Conservation (phyloP, 2,329 filamentous ascomycete species). For the Boeremia exigua region DNA sequence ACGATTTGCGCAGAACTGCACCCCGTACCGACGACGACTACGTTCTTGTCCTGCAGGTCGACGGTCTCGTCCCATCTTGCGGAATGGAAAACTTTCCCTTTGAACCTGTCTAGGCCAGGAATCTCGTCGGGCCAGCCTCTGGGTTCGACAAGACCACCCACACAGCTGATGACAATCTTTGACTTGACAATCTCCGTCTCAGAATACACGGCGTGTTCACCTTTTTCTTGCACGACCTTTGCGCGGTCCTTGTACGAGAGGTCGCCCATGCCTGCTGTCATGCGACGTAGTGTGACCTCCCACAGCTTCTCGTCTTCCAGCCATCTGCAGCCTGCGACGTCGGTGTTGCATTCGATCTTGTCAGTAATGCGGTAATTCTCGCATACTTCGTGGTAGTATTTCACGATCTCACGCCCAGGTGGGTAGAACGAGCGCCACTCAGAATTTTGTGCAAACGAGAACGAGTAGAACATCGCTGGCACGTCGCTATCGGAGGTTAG, state of each 20-base stretch:
- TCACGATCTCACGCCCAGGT: slow-evolving; percentile 57
- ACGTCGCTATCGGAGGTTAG: slow-evolving; percentile 46
- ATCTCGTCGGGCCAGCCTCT: slow-evolving; percentile 58
- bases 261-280: slow-evolving; percentile 62
- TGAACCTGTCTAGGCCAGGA: slow-evolving; percentile 60
- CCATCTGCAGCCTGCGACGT: slow-evolving; percentile 61
- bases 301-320: slow-evolving; percentile 61
- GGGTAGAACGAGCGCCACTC: slow-evolving; percentile 59
- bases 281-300: slow-evolving; percentile 60
- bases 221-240: slow-evolving; percentile 52
- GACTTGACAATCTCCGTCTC: slow-evolving; percentile 59
- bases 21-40: slow-evolving; percentile 64
- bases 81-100: slow-evolving; percentile 64
- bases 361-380: slow-evolving; percentile 59
- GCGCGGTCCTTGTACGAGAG: slow-evolving; percentile 56
- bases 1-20: slow-evolving; percentile 65
- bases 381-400: slow-evolving; percentile 62
- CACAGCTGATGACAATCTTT: slow-evolving; percentile 62
- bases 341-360: slow-evolving; percentile 65
- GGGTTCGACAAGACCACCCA: slow-evolving; percentile 64
- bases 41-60: slow-evolving; percentile 61
- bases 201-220: slow-evolving; percentile 55
- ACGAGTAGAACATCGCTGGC: slow-evolving; percentile 63
- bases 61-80: slow-evolving; percentile 62
- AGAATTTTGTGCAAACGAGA: slow-evolving; percentile 61